Conservation (phyloP, 2,329 filamentous ascomycete species). For the Emergomyces africanus region DNA sequence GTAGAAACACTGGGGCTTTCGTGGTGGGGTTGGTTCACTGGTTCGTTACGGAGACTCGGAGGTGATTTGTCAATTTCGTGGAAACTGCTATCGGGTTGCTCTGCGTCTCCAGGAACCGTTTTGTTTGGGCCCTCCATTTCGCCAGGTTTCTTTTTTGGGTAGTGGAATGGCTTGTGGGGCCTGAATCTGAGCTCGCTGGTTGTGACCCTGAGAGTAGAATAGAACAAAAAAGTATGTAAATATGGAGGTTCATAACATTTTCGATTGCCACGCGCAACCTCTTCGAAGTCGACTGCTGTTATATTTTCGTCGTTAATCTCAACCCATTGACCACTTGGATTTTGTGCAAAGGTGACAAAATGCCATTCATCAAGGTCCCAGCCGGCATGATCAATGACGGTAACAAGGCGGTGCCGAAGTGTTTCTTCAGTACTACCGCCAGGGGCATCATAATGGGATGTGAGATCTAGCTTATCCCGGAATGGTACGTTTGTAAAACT, state of each 20-base stretch:
- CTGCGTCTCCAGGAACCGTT: no score
- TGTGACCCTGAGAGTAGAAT: background rate
- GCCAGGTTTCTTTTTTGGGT: background rate
- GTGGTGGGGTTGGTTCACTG: no score
- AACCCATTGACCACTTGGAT: slow-evolving; percentile 6
- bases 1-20: background rate
- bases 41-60: no score
- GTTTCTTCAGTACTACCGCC: background rate
- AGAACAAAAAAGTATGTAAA: background rate
- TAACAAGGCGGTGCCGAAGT: slow-evolving; percentile 5
- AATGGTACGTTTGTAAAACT: slow-evolving; percentile 3
- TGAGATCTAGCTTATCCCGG: slow-evolving; percentile 8
- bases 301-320: slow-evolving; percentile 3
- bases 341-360: slow-evolving; percentile 6
- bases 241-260: background rate
- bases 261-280: background rate
- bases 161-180: background rate
- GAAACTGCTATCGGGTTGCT: no score
- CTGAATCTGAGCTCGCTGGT: background rate
- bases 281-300: background rate
- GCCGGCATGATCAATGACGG: slow-evolving; percentile 6
- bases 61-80: no score
- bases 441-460: slow-evolving; percentile 1
- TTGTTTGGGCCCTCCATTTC: no score
- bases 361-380: slow-evolving; percentile 2